A percentile compares a stretch with the other conserved stretches of the same genome.
Evolutionary conservation across 108 stramenopile genomes (phyloP).

Genomic region (Stephanodiscus triporus): DNA sequence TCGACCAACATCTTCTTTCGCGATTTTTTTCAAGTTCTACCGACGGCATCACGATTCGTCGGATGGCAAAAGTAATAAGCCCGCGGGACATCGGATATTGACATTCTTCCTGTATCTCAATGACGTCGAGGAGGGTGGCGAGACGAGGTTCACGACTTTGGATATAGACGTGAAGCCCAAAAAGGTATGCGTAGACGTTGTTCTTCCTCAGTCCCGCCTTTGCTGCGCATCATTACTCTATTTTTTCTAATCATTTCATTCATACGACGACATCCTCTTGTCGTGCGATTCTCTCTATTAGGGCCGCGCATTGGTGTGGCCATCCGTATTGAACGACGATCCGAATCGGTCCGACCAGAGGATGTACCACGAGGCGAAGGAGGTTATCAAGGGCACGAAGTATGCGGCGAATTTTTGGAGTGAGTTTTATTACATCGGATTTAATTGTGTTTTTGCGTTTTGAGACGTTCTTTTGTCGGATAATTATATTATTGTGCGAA

Average conservation of each 20-base stretch:
- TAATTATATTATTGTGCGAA: neutral
- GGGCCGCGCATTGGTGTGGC: constrained; percentile 57
- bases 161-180: constrained; percentile 46
- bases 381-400: constrained; percentile 57
- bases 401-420: constrained; percentile 67
- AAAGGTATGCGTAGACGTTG: constrained; percentile 14
- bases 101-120: constrained; percentile 71
- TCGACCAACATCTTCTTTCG: no score
- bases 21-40: constrained; percentile 52
- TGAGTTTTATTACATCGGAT: neutral
- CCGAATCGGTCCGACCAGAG: constrained; percentile 41
- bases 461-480: neutral
- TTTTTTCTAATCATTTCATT: no score
- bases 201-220: no score
- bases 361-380: constrained; percentile 59
- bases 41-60: constrained; percentile 54
- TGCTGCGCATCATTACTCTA: no score
- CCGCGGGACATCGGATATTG: constrained; percentile 63
- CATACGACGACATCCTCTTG: neutral
- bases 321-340: constrained; percentile 58
- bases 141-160: constrained; percentile 54
- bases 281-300: neutral
- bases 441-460: neutral
- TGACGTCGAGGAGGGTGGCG: constrained; percentile 67
- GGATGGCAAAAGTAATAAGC: constrained; percentile 14